phyloP scores from a whole-genome alignment of 768 basidiomycete genomes.

The Cystobasidium tubakii region DNA sequence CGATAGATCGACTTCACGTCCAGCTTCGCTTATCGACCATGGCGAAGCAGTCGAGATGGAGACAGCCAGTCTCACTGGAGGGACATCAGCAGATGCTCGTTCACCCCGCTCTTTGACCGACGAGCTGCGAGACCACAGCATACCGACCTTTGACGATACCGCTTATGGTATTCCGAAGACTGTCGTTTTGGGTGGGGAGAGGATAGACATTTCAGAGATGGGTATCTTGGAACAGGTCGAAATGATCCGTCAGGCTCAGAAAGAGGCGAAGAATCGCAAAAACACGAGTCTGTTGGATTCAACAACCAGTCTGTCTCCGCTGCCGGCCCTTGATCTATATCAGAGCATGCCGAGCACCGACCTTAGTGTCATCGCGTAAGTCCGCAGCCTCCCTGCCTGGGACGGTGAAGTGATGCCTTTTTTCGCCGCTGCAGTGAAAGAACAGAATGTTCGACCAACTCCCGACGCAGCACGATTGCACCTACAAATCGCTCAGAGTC shows the following conservation, averaged over 20 bases:
- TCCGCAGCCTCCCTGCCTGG: too few relatives aligned
- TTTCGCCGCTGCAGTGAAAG: conserved; percentile 18
- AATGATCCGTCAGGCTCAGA: conserved; percentile 1
- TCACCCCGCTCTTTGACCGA: neutral
- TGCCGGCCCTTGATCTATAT: neutral
- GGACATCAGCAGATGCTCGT: neutral
- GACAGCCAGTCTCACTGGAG: neutral
- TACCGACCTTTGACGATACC: neutral
- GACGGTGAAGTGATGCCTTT: too few relatives aligned
- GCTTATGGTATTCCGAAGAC: conserved; percentile 19
- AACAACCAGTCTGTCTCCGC: neutral
- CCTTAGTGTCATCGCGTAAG: conserved; percentile 31
- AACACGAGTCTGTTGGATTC: neutral
- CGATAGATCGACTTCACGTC: neutral
- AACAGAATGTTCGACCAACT: conserved; percentile 30
- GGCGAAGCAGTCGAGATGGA: neutral
- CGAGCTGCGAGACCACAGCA: neutral
- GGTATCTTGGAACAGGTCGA: conserved; percentile 28
- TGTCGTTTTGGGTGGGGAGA: conserved; percentile 1
- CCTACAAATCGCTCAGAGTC: neutral
- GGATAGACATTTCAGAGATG: conserved; percentile 19
- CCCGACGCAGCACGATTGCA: neutral
- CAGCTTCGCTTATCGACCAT: neutral
- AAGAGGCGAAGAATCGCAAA: neutral
- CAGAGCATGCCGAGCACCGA: conserved; percentile 12